Evolutionary conservation across 805 yeast species (phyloP), one percentile per base, ranked within the genome.

Genomic region (Candida yuanshanica): DNA sequence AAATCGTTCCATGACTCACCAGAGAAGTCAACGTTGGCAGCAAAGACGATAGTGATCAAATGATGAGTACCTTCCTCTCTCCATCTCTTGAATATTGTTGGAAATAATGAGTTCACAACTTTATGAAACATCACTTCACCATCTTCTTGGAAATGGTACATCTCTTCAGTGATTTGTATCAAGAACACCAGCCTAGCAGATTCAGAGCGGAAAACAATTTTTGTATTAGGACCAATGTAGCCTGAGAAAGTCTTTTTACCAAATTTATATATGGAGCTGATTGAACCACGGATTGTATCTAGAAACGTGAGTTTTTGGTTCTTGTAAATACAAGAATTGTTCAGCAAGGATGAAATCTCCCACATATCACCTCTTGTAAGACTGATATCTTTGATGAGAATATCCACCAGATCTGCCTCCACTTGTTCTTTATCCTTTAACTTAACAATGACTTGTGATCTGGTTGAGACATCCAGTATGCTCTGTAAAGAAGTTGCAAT

Each of bases 131-230:
- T 77, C 40, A 90, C 84, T 56, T 91, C 97, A 2, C 99, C 99
- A 49, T 84, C 84, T 55, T 90, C 96, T 62, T 93, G 98, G 61
- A 93, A 93, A 59, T 89, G 88, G 95, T 97, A 93, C 97, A 93
- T 93, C 55, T 93, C 99, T 31, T 83, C 75, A 1, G 97, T 85
- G 46, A 90, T 78, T 58, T 93, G 99, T 38, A 93, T 79, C 47
- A 93, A 69, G 37, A 90, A 84, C 13, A 87, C 75, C 42, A 91
- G 66, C 42, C 84, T 77, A 2, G 97, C 95, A 32, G 95, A 82
- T 53, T 91, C 97, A 2, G 97, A 88, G 36, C 99, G 72, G 59
- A 85, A 91, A 0, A 89, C 86, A 22, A 93, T 65, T 49, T 81
- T 83, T 4, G 99, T 90, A 21, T 77, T 68, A 16, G 69, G 70